Percentiles rank a stretch among this genome's conserved stretches.
Conservation (phyloP, 345 rosid genomes). For the Eucalyptus regnans region DNA sequence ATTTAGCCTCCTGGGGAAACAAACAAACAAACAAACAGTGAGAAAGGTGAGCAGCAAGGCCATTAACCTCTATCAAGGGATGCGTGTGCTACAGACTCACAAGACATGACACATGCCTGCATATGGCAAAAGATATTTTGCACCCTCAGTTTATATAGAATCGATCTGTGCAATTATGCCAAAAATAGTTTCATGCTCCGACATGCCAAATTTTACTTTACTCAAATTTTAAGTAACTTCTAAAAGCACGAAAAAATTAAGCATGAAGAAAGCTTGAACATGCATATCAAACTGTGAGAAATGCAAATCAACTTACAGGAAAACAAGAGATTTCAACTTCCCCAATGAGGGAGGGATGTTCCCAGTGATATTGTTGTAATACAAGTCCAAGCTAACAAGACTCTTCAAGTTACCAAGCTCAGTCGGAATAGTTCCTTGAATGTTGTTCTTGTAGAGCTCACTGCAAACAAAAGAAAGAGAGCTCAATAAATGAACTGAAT, state of each 20-base stretch:
- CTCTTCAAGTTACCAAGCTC: slow-evolving; percentile 83
- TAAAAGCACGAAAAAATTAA: neutral
- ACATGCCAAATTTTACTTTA: neutral
- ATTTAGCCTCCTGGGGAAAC: slow-evolving; percentile 44
- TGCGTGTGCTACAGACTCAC: neutral
- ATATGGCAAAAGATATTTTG: neutral
- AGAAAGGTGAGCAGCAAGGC: neutral
- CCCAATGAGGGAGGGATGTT: slow-evolving; percentile 66
- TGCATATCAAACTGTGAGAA: neutral
- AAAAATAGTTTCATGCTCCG: neutral
- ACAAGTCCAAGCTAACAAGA: slow-evolving; percentile 94
- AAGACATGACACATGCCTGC: neutral
- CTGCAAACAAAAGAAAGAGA: slow-evolving; percentile 11
- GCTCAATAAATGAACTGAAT: neutral
- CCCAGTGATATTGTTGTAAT: slow-evolving; percentile 88
- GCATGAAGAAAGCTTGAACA: neutral
- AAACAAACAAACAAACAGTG: neutral
- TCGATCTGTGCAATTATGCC: neutral
- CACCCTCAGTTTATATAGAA: neutral
- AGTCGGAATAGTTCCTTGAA: slow-evolving; percentile 66
- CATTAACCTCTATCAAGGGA: neutral
- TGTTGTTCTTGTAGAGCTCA: slow-evolving; percentile 91
- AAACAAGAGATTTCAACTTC: slow-evolving; percentile 79
- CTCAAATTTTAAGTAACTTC: neutral
- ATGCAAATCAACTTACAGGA: slow-evolving; percentile 46